Base-by-base conservation (phyloP, 495 filamentous ascomycete genomes). In the Aspergillus steynii region DNA sequence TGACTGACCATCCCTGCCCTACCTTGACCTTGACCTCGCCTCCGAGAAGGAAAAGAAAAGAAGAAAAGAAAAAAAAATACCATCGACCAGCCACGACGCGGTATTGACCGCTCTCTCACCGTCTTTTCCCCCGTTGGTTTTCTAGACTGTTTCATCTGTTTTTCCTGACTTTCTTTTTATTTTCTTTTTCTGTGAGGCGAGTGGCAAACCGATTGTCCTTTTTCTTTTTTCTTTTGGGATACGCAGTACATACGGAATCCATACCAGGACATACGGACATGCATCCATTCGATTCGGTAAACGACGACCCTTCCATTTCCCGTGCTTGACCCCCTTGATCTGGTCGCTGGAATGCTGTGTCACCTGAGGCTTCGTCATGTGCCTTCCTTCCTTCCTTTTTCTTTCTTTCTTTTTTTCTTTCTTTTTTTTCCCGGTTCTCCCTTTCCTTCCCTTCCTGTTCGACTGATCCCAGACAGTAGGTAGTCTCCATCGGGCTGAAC, bases 31-130 rank as follows among this genome's bases (percentile, higher is more conserved):
- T 14, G 4, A 8, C 37, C 9, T 14, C 9, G 37, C 37, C 37
- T 42, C 37, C 14, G 37, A 20, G 20, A 20, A 20, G 20, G 20
- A 20, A 20, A 20, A 20, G 20, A 20, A 20, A 20, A 20, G 20
- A 20, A 20, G 20, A 20, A 20, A 20, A 20, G 20, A 20, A 20
- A 20, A 20, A 20, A 20, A 20, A 20, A 20, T 20, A 20, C 20
- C 20, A 20, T 15, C 42, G 15, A 15, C 48, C 48, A 50, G 48
- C 48, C 48, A 50, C 48, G 5, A 25, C 48, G 5, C 27, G 25
- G 48, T 9, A 26, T 50, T 50, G 48, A 50, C 48, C 48, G 48
- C 48, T 3, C 48, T 50, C 48, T 50, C 48, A 50, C 48, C 48
- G 48, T 50, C 48, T 50, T 50, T 50, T 50, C 25, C 10, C 48